phyloP scores from a whole-genome alignment of 176 grass and related monocot genomes.

The Triticum monococcum region DNA sequence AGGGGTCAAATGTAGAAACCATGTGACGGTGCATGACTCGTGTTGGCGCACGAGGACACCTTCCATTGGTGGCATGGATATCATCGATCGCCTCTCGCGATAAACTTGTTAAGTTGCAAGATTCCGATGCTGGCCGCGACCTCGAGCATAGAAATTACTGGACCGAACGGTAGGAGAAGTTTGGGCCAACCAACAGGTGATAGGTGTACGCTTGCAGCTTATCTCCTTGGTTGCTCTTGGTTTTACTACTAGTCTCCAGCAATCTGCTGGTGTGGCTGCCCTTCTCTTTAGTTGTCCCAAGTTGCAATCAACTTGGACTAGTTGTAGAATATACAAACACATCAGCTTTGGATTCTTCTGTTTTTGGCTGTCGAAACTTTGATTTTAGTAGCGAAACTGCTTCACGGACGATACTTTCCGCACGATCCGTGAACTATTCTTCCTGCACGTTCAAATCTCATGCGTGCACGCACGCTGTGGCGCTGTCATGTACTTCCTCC shows the following conservation, averaged over 20 bases:
- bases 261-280: not conserved
- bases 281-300: slow-evolving; percentile 2
- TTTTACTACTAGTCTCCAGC: not conserved
- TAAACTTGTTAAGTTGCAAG: slow-evolving; percentile 24
- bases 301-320: slow-evolving; percentile 2
- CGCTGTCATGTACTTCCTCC: too few species aligned
- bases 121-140: not conserved
- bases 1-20: slow-evolving; percentile 22
- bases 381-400: not conserved
- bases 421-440: too few species aligned
- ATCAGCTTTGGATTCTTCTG: not conserved
- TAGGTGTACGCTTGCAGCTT: not conserved
- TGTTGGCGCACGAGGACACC: slow-evolving; percentile 9
- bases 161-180: not conserved
- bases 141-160: not conserved
- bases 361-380: slow-evolving; percentile 12
- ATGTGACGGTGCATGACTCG: slow-evolving; percentile 25
- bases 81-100: not conserved
- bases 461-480: too few species aligned
- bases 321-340: not conserved
- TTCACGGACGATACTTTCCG: too few species aligned
- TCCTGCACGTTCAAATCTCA: too few species aligned
- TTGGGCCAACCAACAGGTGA: slow-evolving; percentile 7
- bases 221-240: not conserved
- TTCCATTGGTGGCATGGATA: slow-evolving; percentile 13